A percentile compares a stretch with the other conserved stretches of the same genome.
Evolutionary conservation across 2,329 filamentous ascomycete genomes (phyloP).

Genomic region (Epichloe elymi): DNA sequence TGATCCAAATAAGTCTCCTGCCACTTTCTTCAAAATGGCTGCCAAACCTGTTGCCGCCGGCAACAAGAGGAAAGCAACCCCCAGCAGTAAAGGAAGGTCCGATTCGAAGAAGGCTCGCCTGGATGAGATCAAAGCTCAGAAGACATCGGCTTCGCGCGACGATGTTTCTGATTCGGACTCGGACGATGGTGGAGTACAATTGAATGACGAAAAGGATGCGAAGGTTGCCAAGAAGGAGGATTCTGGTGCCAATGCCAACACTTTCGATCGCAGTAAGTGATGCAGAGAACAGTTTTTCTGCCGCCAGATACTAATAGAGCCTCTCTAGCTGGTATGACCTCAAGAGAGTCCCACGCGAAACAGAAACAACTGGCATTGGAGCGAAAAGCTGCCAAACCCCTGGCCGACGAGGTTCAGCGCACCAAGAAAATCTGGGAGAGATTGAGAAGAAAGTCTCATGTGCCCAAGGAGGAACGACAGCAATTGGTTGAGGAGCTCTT

Average conservation of each 20-base stretch:
- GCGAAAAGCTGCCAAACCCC: constrained; percentile 82
- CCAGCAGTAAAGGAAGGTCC: constrained; percentile 28
- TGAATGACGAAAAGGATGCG: constrained; percentile 24
- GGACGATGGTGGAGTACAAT: constrained; percentile 34
- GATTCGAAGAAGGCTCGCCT: constrained; percentile 39
- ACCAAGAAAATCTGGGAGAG: constrained; percentile 97
- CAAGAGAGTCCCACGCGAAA: constrained; percentile 80
- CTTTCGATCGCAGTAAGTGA: constrained; percentile 29
- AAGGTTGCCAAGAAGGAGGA: constrained; percentile 20
- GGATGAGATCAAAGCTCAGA: constrained; percentile 18
- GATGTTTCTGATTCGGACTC: constrained; percentile 32
- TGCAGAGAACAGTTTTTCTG: neutral
- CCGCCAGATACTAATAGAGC: neutral
- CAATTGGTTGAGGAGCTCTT: constrained; percentile 82
- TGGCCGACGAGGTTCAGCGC: constrained; percentile 76
- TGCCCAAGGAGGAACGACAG: constrained; percentile 78
- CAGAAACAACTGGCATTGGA: constrained; percentile 82
- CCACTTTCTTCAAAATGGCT: constrained; percentile 26
- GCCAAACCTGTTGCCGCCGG: constrained; percentile 32
- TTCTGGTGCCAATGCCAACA: constrained; percentile 21
- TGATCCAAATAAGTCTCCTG: neutral
- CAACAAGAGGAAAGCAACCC: constrained; percentile 43
- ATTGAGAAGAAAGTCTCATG: constrained; percentile 82
- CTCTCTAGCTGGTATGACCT: constrained; percentile 28
- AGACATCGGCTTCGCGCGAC: constrained; percentile 19